A percentile compares a stretch with the other conserved stretches of the same genome.
These are phyloP conservation scores for Stipa capillata DNA, from an alignment of 176 grass and related monocot genomes.

Conservation along the genomic window DNA sequence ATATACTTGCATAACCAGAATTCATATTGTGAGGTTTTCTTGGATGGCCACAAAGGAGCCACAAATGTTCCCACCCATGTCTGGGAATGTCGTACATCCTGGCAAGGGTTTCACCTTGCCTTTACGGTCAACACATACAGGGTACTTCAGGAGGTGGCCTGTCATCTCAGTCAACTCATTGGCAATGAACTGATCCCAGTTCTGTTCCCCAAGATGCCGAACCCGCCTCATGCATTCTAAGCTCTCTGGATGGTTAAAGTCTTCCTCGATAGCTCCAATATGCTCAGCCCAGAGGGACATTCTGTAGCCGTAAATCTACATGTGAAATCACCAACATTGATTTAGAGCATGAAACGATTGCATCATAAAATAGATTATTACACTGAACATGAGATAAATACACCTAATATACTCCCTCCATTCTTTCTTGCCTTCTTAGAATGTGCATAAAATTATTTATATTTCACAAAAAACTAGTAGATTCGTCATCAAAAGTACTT, in stretches of 20 bases:
- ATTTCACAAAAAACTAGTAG: no score
- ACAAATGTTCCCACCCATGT: constrained; percentile 59
- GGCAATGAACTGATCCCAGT: constrained; percentile 52
- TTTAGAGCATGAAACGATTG: neutral
- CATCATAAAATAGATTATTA: neutral
- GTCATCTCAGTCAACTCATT: constrained; percentile 58
- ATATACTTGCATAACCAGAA: neutral
- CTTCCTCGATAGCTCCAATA: constrained; percentile 40
- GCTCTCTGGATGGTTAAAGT: constrained; percentile 54
- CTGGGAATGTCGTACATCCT: constrained; percentile 38
- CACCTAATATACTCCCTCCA: no score
- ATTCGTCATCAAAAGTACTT: neutral
- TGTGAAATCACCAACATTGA: neutral
- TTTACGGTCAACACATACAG: constrained; percentile 39
- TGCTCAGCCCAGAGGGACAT: constrained; percentile 86
- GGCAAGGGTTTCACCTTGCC: constrained; percentile 50
- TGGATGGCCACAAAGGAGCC: constrained; percentile 47
- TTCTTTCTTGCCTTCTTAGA: no score
- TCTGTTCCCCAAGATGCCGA: constrained; percentile 39
- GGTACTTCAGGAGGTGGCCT: constrained; percentile 71
- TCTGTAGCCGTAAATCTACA: constrained; percentile 68
- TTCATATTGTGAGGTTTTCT: constrained; percentile 56
- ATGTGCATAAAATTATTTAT: no score
- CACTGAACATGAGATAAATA: neutral
- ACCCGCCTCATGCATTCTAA: constrained; percentile 56